Evolutionary conservation across 106 monocot species (phyloP).

Genomic region (Vanilla planifolia): DNA sequence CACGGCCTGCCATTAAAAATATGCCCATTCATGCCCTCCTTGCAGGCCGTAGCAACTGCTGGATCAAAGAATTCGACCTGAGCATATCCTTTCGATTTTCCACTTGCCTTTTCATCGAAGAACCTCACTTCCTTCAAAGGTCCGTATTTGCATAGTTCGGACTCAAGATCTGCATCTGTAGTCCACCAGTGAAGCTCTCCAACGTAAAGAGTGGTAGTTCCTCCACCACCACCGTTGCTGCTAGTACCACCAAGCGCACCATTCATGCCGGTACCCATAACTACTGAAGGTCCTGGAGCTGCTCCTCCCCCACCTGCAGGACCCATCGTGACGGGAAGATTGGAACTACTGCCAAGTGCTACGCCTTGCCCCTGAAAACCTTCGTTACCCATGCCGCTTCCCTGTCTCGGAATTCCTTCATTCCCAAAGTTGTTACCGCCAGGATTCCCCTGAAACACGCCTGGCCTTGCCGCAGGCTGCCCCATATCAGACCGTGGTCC

Average conservation of each 20-base stretch:
- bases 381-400: neutral
- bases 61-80: constrained; percentile 73
- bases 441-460: constrained; percentile 15
- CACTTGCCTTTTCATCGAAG: constrained; percentile 71
- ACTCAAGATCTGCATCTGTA: constrained; percentile 62
- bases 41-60: constrained; percentile 37
- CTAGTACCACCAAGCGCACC: neutral
- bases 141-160: constrained; percentile 39
- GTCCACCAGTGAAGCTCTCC: constrained; percentile 83
- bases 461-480: neutral
- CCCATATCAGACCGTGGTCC: constrained; percentile 3
- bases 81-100: constrained; percentile 72
- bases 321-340: neutral
- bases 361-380: constrained; percentile 1
- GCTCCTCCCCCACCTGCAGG: neutral
- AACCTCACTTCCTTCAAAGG: constrained; percentile 65
- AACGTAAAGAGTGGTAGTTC: constrained; percentile 41
- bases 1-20: constrained; percentile 52
- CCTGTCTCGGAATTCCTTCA: constrained; percentile 15
- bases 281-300: neutral
- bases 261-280: neutral
- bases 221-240: constrained; percentile 12
- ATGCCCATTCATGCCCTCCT: constrained; percentile 69
- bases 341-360: neutral
- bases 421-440: constrained; percentile 9